phyloP scores from a whole-genome alignment of 2,329 filamentous ascomycete species.

The Lasiodiplodia gonubiensis region DNA sequence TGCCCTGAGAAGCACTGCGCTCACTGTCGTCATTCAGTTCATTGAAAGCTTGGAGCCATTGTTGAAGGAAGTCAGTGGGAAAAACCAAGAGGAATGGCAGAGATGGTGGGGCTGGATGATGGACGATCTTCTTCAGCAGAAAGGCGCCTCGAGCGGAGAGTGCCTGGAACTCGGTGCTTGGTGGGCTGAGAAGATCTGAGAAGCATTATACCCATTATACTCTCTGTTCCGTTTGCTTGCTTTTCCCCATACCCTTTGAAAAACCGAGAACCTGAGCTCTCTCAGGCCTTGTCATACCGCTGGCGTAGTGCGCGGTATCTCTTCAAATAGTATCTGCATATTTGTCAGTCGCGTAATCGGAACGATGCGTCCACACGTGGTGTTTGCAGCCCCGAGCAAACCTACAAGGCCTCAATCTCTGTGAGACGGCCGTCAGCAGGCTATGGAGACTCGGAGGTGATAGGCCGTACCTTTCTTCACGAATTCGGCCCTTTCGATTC shows the following conservation, averaged over 20 bases:
- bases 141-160: slow-evolving; percentile 80
- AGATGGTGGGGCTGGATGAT: slow-evolving; percentile 88
- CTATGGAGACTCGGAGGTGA: slow-evolving; percentile 8
- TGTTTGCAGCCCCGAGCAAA: slow-evolving; percentile 34
- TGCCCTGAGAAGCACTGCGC: slow-evolving; percentile 77
- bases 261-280: not conserved
- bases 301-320: slow-evolving; percentile 84
- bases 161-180: slow-evolving; percentile 74
- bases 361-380: slow-evolving; percentile 7
- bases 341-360: slow-evolving; percentile 31
- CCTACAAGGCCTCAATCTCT: slow-evolving; percentile 83
- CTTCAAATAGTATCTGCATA: slow-evolving; percentile 82
- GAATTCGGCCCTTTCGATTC: slow-evolving; percentile 79
- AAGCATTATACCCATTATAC: slow-evolving; percentile 27
- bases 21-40: slow-evolving; percentile 80
- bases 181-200: slow-evolving; percentile 65
- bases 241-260: slow-evolving; percentile 7
- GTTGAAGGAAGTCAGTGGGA: slow-evolving; percentile 79
- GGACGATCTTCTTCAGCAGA: slow-evolving; percentile 78
- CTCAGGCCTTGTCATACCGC: slow-evolving; percentile 66
- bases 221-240: not conserved
- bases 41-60: slow-evolving; percentile 85
- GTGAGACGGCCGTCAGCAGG: not conserved
- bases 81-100: slow-evolving; percentile 92
- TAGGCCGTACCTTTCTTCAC: slow-evolving; percentile 78